phyloP scores from a whole-genome alignment of 768 basidiomycete genomes.

The Boletus tylopilopsis region DNA sequence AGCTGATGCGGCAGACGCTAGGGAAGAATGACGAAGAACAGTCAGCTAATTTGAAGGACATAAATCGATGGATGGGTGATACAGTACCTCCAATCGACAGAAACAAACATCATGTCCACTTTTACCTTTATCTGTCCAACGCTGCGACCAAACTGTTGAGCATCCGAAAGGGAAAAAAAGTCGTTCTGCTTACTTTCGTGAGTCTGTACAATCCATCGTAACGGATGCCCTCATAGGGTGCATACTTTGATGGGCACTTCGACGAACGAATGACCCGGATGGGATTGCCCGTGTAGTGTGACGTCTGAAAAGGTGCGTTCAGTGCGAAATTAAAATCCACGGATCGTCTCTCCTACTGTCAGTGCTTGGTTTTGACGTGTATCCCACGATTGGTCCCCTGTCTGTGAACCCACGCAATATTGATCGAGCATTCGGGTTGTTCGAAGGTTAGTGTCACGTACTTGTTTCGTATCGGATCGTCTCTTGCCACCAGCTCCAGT shows the following conservation, averaged over 20 bases:
- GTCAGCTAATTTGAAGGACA: not conserved
- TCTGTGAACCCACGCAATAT: slow-evolving; percentile 22
- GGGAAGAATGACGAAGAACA: not conserved
- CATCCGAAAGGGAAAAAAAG: not conserved
- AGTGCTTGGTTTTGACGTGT: slow-evolving; percentile 10
- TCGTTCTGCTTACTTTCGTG: slow-evolving; percentile 10
- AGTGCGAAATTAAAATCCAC: not conserved
- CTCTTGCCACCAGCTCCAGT: slow-evolving; percentile 26
- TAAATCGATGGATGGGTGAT: not conserved
- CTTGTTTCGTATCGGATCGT: slow-evolving; percentile 12
- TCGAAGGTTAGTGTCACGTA: slow-evolving; percentile 7
- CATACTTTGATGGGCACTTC: slow-evolving; percentile 20
- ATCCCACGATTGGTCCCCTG: slow-evolving; percentile 22
- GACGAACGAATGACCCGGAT: slow-evolving; percentile 29
- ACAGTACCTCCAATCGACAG: slow-evolving; percentile 23
- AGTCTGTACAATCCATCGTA: slow-evolving; percentile 32
- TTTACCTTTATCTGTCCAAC: slow-evolving; percentile 19
- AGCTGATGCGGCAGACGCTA: slow-evolving; percentile 28
- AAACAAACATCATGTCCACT: slow-evolving; percentile 21
- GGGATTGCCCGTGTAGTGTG: slow-evolving; percentile 15
- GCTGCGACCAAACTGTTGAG: slow-evolving; percentile 6
- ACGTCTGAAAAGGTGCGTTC: slow-evolving; percentile 13
- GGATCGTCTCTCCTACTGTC: slow-evolving; percentile 10
- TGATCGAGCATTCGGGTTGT: not conserved
- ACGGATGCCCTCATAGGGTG: slow-evolving; percentile 24